phyloP scores from a whole-genome alignment of 1,139 yeast species.

The Yamadazyma siamensis region DNA sequence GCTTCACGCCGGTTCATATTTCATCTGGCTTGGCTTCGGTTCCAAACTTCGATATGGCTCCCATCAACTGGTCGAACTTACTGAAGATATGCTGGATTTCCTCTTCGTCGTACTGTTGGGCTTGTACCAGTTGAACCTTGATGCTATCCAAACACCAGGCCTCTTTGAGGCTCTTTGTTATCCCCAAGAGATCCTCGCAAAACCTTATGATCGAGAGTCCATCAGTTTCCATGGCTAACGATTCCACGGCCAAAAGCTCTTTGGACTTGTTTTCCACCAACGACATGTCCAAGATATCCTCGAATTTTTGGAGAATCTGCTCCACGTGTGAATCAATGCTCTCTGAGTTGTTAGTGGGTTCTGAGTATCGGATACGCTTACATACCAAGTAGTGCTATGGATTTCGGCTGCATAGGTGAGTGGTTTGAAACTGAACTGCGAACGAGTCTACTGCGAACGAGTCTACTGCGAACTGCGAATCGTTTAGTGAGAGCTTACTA shows the following conservation, averaged over 20 bases:
- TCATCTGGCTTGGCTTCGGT: too few species aligned
- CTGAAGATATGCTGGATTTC: slow-evolving; percentile 27
- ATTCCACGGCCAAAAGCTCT: slow-evolving; percentile 52
- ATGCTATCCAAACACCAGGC: slow-evolving; percentile 58
- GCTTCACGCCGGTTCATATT: too few species aligned
- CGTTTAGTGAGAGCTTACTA: too few species aligned
- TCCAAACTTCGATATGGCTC: slow-evolving; percentile 31
- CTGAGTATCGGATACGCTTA: slow-evolving; percentile 7
- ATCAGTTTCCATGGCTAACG: slow-evolving; percentile 53
- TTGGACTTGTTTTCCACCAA: slow-evolving; percentile 45
- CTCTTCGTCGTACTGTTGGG: slow-evolving; percentile 17
- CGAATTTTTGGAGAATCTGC: slow-evolving; percentile 41
- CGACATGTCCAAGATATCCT: slow-evolving; percentile 43
- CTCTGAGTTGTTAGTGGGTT: slow-evolving; percentile 24
- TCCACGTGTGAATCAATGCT: slow-evolving; percentile 41
- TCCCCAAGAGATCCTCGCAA: slow-evolving; percentile 49
- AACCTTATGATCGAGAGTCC: slow-evolving; percentile 49
- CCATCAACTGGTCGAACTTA: slow-evolving; percentile 42
- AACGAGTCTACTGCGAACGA: neutral
- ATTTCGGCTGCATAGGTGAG: slow-evolving; percentile 38
- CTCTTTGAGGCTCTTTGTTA: slow-evolving; percentile 50
- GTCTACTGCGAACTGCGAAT: neutral
- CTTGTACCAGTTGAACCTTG: slow-evolving; percentile 24
- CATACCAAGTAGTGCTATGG: slow-evolving; percentile 44
- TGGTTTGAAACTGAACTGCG: slow-evolving; percentile 1